Evolutionary conservation across 306 rosid genomes (phyloP).

Genomic region (Canavalia gladiata): DNA sequence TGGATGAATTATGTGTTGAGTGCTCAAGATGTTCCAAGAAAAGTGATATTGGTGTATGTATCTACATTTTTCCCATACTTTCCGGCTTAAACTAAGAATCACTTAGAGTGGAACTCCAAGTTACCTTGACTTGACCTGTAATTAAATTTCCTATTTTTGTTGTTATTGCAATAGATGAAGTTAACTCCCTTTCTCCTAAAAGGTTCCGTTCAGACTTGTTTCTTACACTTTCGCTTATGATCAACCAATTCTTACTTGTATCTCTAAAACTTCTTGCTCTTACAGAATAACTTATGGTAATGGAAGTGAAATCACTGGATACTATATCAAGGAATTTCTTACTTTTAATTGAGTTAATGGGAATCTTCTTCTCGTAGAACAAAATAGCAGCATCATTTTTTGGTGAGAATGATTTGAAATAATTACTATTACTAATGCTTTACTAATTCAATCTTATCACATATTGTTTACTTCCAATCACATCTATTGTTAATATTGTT

Average conservation of each 20-base stretch:
- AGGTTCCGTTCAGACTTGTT: constrained; percentile 68
- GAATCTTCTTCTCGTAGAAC: constrained; percentile 57
- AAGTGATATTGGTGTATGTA: constrained; percentile 84
- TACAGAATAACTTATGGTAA: constrained; percentile 85
- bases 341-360: constrained; percentile 72
- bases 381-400: constrained; percentile 76
- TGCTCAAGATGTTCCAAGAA: constrained; percentile 78
- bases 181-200: constrained; percentile 74
- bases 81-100: constrained; percentile 1
- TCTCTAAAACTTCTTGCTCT: constrained; percentile 61
- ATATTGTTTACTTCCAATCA: constrained; percentile 25
- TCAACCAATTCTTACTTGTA: constrained; percentile 76
- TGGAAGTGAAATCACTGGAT: constrained; percentile 88
- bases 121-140: constrained; percentile 7
- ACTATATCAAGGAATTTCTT: constrained; percentile 81
- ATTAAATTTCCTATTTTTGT: constrained; percentile 39
- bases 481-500: constrained; percentile 37
- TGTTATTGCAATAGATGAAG: constrained; percentile 65
- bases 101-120: constrained; percentile 4
- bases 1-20: constrained; percentile 84
- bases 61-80: constrained; percentile 1
- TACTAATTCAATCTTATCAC: constrained; percentile 6
- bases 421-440: neutral
- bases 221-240: constrained; percentile 69
- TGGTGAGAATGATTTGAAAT: constrained; percentile 64